These are phyloP conservation scores for Allium fistulosum DNA, from an alignment of 106 monocot genomes.

Conservation along the genomic window DNA sequence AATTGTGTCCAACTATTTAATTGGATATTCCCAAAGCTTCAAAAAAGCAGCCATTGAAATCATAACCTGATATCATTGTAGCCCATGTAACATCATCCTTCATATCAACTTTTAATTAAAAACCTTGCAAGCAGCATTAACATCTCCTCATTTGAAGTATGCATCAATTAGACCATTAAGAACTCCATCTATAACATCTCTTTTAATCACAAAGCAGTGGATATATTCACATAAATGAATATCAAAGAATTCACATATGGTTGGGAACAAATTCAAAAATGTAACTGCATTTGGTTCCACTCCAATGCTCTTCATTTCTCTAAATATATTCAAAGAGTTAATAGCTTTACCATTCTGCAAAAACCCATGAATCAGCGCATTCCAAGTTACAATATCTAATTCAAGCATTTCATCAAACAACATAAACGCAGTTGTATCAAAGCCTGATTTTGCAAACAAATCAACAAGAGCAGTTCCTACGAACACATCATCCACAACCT, in stretches of 20 bases:
- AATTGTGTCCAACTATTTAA: conserved; percentile 13
- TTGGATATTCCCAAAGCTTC: conserved; percentile 55
- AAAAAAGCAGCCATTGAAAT: conserved; percentile 19
- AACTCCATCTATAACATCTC: conserved; percentile 16
- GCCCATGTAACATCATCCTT: conserved; percentile 66
- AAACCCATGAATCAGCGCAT: conserved; percentile 60
- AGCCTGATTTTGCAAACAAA: conserved; percentile 47
- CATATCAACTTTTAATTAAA: conserved; percentile 30
- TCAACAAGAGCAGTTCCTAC: conserved; percentile 48
- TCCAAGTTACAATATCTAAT: conserved; percentile 53
- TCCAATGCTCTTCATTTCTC: conserved; percentile 22
- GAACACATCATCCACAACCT: conserved; percentile 40
- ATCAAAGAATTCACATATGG: conserved; percentile 30
- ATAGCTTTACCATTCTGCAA: conserved; percentile 10
- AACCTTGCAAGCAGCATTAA: conserved; percentile 25
- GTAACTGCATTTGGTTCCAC: conserved; percentile 38
- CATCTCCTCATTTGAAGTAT: conserved; percentile 61
- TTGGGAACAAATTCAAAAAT: conserved; percentile 52
- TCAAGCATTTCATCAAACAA: conserved; percentile 53
- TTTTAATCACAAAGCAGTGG: conserved; percentile 49
- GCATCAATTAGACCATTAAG: conserved; percentile 63
- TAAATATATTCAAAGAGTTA: conserved; percentile 32
- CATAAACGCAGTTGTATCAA: conserved; percentile 23
- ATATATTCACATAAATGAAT: conserved; percentile 29
- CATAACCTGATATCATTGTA: conserved; percentile 67